Conservation (phyloP, 1,139 yeast genomes). For the Taphrina wiesneri region DNA sequence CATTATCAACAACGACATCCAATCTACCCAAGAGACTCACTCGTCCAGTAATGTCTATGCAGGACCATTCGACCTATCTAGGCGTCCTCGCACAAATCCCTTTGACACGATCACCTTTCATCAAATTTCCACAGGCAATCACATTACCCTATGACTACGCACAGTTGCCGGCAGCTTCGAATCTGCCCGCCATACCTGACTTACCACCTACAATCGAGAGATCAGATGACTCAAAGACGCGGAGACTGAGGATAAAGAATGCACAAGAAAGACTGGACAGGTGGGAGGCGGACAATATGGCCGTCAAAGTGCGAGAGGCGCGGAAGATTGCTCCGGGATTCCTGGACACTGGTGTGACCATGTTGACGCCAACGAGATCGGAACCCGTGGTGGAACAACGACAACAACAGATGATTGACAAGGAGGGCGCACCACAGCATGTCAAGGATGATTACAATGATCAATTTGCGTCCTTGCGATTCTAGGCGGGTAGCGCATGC, state of each 20-base stretch:
- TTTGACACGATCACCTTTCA: slow-evolving; percentile 21
- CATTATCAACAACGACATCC: not conserved
- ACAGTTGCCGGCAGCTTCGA: slow-evolving; percentile 7
- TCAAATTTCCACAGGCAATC: slow-evolving; percentile 28
- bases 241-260: not conserved
- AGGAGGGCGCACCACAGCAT: not conserved
- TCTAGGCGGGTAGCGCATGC: too few relatives aligned
- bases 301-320: slow-evolving; percentile 17
- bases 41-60: not conserved
- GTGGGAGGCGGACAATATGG: slow-evolving; percentile 21
- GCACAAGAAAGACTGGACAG: not conserved
- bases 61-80: not conserved
- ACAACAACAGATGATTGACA: not conserved
- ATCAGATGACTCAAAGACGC: not conserved
- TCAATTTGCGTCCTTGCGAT: slow-evolving; percentile 17
- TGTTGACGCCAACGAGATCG: slow-evolving; percentile 27
- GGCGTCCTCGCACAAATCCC: slow-evolving; percentile 27
- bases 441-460: slow-evolving; percentile 1
- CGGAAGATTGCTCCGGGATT: slow-evolving; percentile 35
- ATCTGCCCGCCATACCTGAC: slow-evolving; percentile 3
- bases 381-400: not conserved
- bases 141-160: slow-evolving; percentile 27
- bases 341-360: slow-evolving; percentile 32
- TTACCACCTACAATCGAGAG: not conserved
- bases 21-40: not conserved